Percentiles rank a stretch among this genome's conserved stretches.
phyloP scores from a whole-genome alignment of 176 grass and related monocot species.

The Carex myosuroides region DNA sequence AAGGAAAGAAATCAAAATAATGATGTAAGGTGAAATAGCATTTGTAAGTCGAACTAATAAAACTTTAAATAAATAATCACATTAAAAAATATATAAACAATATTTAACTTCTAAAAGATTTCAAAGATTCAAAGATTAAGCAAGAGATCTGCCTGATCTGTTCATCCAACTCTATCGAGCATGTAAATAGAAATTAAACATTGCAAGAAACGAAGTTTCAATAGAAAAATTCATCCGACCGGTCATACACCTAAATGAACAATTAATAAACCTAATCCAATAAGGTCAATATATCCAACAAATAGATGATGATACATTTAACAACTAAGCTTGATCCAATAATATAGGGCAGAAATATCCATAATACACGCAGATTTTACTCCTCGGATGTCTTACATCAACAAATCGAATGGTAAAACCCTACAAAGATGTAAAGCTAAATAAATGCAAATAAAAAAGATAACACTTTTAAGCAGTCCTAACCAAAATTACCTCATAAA shows the following conservation, averaged over 20 bases:
- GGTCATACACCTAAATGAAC: background rate
- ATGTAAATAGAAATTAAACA: background rate
- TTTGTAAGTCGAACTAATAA: background rate
- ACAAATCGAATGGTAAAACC: conserved; percentile 10
- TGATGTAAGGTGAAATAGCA: background rate
- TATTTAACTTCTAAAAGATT: background rate
- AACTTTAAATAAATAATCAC: background rate
- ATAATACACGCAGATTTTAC: background rate
- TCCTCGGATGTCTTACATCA: background rate
- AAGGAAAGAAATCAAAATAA: conserved; percentile 20
- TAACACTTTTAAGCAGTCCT: background rate
- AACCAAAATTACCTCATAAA: conserved; percentile 41
- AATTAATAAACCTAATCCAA: background rate
- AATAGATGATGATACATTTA: background rate
- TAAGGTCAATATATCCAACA: background rate
- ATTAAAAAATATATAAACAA: background rate
- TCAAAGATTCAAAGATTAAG: background rate
- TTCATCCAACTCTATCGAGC: background rate
- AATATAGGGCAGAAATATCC: background rate
- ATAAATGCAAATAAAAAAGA: background rate
- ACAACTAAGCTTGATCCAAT: background rate
- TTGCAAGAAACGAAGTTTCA: background rate
- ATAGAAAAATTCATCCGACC: background rate
- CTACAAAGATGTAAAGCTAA: background rate
- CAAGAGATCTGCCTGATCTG: background rate